Evolutionary conservation across 2,329 filamentous ascomycete species (phyloP).

Genomic region (Lasiodiplodia gonubiensis): DNA sequence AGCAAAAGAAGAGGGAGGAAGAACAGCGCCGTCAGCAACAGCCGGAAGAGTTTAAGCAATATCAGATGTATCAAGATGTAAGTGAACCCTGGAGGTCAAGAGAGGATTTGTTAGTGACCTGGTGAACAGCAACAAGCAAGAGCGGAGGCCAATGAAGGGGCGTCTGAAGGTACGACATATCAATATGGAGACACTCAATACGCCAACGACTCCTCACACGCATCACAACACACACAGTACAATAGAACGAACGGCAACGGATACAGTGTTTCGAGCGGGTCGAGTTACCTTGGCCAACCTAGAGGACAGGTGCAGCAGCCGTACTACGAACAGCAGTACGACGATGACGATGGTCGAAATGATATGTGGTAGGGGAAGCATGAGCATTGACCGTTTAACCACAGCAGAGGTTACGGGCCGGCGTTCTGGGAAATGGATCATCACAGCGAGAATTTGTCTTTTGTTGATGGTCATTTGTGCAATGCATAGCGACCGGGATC

Average conservation of each 20-base stretch:
- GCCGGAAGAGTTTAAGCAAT: slow-evolving; percentile 49
- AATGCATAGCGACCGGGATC: slow-evolving; percentile 27
- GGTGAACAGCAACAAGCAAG: slow-evolving; percentile 34
- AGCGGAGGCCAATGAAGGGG: slow-evolving; percentile 31
- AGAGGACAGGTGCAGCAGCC: slow-evolving; percentile 32
- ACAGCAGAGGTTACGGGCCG: not conserved
- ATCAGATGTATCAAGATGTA: slow-evolving; percentile 48
- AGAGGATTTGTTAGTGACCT: not conserved
- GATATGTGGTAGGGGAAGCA: slow-evolving; percentile 44
- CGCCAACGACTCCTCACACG: slow-evolving; percentile 28
- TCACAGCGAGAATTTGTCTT: not conserved
- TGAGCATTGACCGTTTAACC: not conserved
- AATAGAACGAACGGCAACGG: slow-evolving; percentile 37
- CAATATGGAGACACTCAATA: slow-evolving; percentile 22
- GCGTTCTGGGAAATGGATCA: not conserved
- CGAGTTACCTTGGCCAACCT: slow-evolving; percentile 42
- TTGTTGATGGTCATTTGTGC: slow-evolving; percentile 18
- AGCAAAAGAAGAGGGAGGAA: slow-evolving; percentile 44
- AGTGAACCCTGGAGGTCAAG: not conserved
- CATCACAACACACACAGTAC: slow-evolving; percentile 35
- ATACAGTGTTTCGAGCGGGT: slow-evolving; percentile 46
- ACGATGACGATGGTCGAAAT: slow-evolving; percentile 39
- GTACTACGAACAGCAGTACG: slow-evolving; percentile 35
- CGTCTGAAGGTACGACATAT: slow-evolving; percentile 37
- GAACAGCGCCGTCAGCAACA: slow-evolving; percentile 42